Evolutionary conservation across 164 flowering plant species (phyloP), one percentile per base, ranked within the genome.

Genomic region (Brasenia schreberi): DNA sequence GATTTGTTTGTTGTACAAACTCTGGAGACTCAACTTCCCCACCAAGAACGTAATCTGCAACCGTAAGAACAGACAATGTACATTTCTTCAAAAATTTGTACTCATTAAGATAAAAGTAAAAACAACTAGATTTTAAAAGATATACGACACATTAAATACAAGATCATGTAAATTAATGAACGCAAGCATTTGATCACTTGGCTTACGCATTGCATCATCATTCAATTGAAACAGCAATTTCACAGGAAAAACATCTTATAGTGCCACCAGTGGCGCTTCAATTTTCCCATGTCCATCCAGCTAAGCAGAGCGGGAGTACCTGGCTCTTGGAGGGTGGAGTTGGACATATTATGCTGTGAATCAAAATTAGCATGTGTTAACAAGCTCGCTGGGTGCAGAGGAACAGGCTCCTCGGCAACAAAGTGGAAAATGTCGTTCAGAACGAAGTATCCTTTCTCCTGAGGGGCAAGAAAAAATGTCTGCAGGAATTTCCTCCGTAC

Each of bases 401-500:
- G 81, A 69, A 75, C 61, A 39, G 67, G 80, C 18, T 83, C 91
- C 59, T 87, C 97, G 6, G 84, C 92, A 69, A 83, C 72, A 72
- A 83, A 87, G 72, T 85, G 92, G 77, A 94, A 85, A 45, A 91
- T 85, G 68, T 94, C 97, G 85, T 86, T 91, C 43, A 88, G 87
- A 67, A 94, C 96, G 82, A 87, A 91, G 71, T 67, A 91, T 42
- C 97, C 99, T 66, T 79, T 85, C 77, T 94, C 96, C 71, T 94
- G 99, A 70, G 99, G 97, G 65, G 99, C 99, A 72, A 94, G 93
- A 74, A 91, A 91, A 77, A 94, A 89, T 0, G 93, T 81, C 70
- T 94, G 85, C 49, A 75, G 77, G 79, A 94, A 94, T 56, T 80
- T 84, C 76, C 92, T 91, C 72, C 80, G 80, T 23, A 64, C 70